Evolutionary conservation across 148 eudicot genomes (phyloP).

Genomic region (Amaranthus hypochondriacus): DNA sequence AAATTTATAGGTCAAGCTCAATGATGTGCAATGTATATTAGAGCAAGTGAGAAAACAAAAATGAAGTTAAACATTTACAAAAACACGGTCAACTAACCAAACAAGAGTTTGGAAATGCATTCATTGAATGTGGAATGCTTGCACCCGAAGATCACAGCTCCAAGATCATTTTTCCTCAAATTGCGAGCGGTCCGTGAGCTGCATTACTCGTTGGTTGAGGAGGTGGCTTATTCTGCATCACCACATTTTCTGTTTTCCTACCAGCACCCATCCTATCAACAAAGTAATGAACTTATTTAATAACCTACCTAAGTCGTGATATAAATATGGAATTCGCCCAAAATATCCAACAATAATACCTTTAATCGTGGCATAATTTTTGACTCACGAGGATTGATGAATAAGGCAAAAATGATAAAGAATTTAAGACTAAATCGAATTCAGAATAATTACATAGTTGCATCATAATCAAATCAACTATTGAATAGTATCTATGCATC

Average conservation of each 20-base stretch:
- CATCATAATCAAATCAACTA: too few relatives aligned
- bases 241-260: slow-evolving; percentile 30
- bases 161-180: slow-evolving; percentile 44
- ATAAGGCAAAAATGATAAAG: not conserved
- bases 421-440: not conserved
- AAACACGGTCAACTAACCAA: slow-evolving; percentile 39
- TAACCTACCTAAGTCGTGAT: not conserved
- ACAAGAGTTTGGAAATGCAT: slow-evolving; percentile 41
- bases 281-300: not conserved
- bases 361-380: not conserved
- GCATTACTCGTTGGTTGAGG: slow-evolving; percentile 25
- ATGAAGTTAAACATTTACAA: not conserved
- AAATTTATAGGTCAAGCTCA: not conserved
- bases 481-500: too few relatives aligned
- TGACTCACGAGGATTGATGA: too few relatives aligned
- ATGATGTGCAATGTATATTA: not conserved
- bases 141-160: slow-evolving; percentile 74
- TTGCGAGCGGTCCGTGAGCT: slow-evolving; percentile 43
- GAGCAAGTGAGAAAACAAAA: not conserved
- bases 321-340: not conserved
- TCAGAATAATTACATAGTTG: not conserved
- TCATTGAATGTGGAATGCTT: slow-evolving; percentile 49
- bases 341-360: not conserved
- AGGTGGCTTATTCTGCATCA: slow-evolving; percentile 26
- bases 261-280: slow-evolving; percentile 46